Evolutionary conservation across 306 rosid species (phyloP), one percentile per base, ranked within the genome.

Genomic region (Acmispon strigosus): DNA sequence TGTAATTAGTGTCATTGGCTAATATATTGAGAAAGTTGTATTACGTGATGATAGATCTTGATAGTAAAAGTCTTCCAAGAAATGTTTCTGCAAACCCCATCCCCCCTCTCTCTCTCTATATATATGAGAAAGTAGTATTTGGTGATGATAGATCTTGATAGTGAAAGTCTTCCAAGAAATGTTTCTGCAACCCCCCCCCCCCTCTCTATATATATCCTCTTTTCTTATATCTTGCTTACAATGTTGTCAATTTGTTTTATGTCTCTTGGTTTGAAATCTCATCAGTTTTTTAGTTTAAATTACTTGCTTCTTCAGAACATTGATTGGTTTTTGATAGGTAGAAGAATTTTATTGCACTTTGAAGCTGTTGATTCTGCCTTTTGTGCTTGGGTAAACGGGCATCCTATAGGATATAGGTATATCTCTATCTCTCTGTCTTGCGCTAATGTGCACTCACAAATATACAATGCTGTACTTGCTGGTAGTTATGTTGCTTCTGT

Each of bases 351-450:
- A 82, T 77, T 94, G 82, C 98, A 94, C 75, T 94, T 94, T 65
- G 95, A 94, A 90, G 98, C 87, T 52, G 98, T 94, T 76, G 98
- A 94, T 84, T 94, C 97, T 58, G 97, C 97, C 22, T 94, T 94
- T 76, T 94, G 88, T 68, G 89, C 86, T 16, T 94, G 98, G 98
- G 57, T 94, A 76, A 94, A 94, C 63, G 98, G 96, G 66, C 80
- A 79, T 60, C 96, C 87, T 14, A 55, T 94, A 19, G 98, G 97
- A 84, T 94, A 94, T 72, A 90, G 97, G 98, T 93, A 80, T 62
- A 13, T 22, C 55, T 50, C 45, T 22, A 53, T 65, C 66, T 45
- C 43, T n/a, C 15, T 64, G 13, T 3, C 2, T 24, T 34, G n/a
- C 3, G 1, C 27, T n/a, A 49, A 39, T 14, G 10, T 10, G 13